phyloP scores from a whole-genome alignment of 176 grass and related monocot genomes.

The Dendrocalamus sinicus region DNA sequence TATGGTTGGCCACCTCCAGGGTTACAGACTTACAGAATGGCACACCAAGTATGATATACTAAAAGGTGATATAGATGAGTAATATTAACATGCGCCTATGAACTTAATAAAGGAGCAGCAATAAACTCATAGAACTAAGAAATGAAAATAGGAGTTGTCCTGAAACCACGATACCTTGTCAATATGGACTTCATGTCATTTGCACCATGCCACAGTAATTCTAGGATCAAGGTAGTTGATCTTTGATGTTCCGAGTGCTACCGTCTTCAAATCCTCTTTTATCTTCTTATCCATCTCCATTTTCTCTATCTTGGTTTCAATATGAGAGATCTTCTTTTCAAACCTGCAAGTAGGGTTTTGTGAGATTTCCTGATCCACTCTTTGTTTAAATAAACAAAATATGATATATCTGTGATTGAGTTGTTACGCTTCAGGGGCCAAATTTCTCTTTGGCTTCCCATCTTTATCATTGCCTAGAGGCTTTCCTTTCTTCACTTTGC shows the following conservation, averaged over 20 bases:
- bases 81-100: not conserved
- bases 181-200: slow-evolving; percentile 95
- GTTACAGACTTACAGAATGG: not conserved
- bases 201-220: slow-evolving; percentile 98
- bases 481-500: slow-evolving; percentile 77
- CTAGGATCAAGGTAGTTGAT: slow-evolving; percentile 99
- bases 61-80: not conserved
- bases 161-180: slow-evolving; percentile 76
- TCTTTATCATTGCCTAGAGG: slow-evolving; percentile 80
- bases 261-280: slow-evolving; percentile 93
- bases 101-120: not conserved
- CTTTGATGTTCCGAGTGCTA: slow-evolving; percentile 95
- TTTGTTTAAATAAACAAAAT: slow-evolving; percentile 38
- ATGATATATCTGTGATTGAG: slow-evolving; percentile 21
- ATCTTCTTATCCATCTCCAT: slow-evolving; percentile 85
- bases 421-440: slow-evolving; percentile 77
- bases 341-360: slow-evolving; percentile 73
- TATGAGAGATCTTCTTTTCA: slow-evolving; percentile 65
- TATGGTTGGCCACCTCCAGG: not conserved
- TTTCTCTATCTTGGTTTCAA: slow-evolving; percentile 89
- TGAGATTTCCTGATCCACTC: slow-evolving; percentile 28
- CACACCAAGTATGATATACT: not conserved
- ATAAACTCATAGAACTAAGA: not conserved
- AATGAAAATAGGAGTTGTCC: not conserved
- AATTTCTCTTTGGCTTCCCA: slow-evolving; percentile 80